Conservation (phyloP, 2,329 filamentous ascomycete species). For the Cyanodermella asteris region DNA sequence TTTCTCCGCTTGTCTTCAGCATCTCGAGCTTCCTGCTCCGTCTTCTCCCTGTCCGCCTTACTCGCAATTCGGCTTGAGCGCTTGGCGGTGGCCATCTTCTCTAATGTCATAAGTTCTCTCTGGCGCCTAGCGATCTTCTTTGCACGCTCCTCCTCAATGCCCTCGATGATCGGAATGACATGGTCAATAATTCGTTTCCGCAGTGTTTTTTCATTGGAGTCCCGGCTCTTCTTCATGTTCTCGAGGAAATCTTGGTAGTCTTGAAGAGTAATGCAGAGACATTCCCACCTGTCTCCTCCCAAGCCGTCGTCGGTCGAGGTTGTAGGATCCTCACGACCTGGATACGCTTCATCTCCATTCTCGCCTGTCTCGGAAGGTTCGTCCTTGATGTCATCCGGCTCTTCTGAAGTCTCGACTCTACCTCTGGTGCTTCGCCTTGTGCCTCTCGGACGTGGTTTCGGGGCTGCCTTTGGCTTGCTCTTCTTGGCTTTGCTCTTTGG, state of each 20-base stretch:
- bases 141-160: constrained; percentile 44
- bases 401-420: constrained; percentile 23
- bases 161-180: constrained; percentile 65
- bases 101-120: constrained; percentile 57
- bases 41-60: constrained; percentile 56
- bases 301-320: constrained; percentile 41
- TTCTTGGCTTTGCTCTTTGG: constrained; percentile 42
- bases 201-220: constrained; percentile 66
- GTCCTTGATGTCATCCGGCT: constrained; percentile 18
- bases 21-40: constrained; percentile 49
- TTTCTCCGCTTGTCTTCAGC: constrained; percentile 42
- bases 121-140: constrained; percentile 55
- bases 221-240: constrained; percentile 50
- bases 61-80: constrained; percentile 72
- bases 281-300: constrained; percentile 72
- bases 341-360: constrained; percentile 13
- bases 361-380: constrained; percentile 23
- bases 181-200: constrained; percentile 51
- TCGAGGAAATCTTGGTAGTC: constrained; percentile 55
- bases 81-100: constrained; percentile 84
- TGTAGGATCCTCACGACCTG: constrained; percentile 11
- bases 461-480: constrained; percentile 40
- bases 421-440: constrained; percentile 51
- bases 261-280: constrained; percentile 57
- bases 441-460: too few species aligned